A percentile compares a stretch with the other conserved stretches of the same genome.
Conservation (phyloP, 129 eudicot genomes). For the carrot (Daucus carota) region DH1_v3.0 NC_030381.2:41728001-41728500, state of each 20-base stretch:
- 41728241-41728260: not conserved
- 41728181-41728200: too few relatives aligned
- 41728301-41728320: not conserved
- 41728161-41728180: too few relatives aligned
- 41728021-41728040: too few relatives aligned
- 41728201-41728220: too few relatives aligned
- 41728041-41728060: too few relatives aligned
- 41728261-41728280: not conserved
- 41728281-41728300: not conserved
- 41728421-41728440: constrained; percentile 82
- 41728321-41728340: constrained; percentile 64
- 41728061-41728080: too few relatives aligned
- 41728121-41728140: too few relatives aligned
- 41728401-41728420: constrained; percentile 93
- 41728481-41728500: constrained; percentile 63
- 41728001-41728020: too few relatives aligned
- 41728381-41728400: constrained; percentile 83
- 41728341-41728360: constrained; percentile 94
- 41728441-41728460: constrained; percentile 92
- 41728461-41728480: constrained; percentile 79
- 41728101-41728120: too few relatives aligned
- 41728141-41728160: too few relatives aligned
- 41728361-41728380: constrained; percentile 92
- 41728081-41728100: too few relatives aligned
- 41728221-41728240: not conserved